Base-by-base conservation (phyloP, 768 basidiomycete species). In the Xerocomellus chrysenteron region DNA sequence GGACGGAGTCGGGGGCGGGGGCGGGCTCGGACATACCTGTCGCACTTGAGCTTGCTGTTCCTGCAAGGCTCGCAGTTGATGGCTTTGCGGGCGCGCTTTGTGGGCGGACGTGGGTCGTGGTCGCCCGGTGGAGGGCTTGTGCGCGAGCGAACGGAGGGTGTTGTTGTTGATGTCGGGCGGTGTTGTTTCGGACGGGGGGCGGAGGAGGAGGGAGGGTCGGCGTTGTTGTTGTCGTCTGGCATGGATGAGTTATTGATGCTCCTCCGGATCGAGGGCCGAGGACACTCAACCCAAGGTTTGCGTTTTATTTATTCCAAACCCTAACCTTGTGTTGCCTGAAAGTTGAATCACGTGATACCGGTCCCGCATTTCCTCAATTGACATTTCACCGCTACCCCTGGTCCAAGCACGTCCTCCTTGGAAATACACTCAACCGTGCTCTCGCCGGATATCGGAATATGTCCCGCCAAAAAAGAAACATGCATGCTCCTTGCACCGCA, bases 31-130 rank as follows among this genome's bases (percentile, higher is more conserved):
- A 24, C n/a, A 36, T 28, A 88, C 90, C 90, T 85, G 73, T 93
- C 91, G 76, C 91, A 93, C 74, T 93, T 92, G 64, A 92, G 83
- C 74, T 92, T 91, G 78, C 86, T 89, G 64, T 85, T 87, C 67
- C 91, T 80, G 75, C 91, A 93, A 3, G 91, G 91, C 64, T 91
- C 90, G 67, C 91, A 93, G 74, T 93, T 93, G 63, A 93, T 91
- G 17, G 91, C 90, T 68, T 92, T 92, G 56, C 91, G 79, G 0
- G 91, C 87, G 45, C 91, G 85, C 73, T 92, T 93, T 24, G 89
- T 84, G 3, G 89, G 88, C 0, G 86, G 86, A 0, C 84, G 78
- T 26, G 80, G 78, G 66, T 87, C 85, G 44, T 78, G 79, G 21
- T 84, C 83, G 36, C 73, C 75, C 14, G 83, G 82, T 1, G 83